phyloP scores from a whole-genome alignment of 2,329 filamentous ascomycete genomes.

The Colletotrichum trifolii region DNA sequence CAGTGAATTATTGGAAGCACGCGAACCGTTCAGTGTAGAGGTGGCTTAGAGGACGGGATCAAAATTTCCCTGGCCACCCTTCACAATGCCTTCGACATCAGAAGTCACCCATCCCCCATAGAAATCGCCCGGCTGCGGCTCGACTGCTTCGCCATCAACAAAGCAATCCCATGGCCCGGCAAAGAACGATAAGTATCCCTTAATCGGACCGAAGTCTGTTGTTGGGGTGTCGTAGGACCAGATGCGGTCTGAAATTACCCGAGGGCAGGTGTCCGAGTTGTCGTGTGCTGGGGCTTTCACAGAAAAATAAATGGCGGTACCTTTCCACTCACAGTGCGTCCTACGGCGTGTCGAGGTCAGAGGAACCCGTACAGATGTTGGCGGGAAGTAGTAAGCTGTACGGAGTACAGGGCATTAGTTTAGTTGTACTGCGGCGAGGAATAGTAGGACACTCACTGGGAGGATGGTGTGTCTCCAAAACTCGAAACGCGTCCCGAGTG shows the following conservation, averaged over 20 bases:
- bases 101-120: slow-evolving; percentile 74
- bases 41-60: slow-evolving; percentile 47
- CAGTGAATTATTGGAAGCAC: too few relatives aligned
- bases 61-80: slow-evolving; percentile 53
- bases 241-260: slow-evolving; percentile 59
- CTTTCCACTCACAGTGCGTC: slow-evolving; percentile 71
- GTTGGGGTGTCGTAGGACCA: slow-evolving; percentile 70
- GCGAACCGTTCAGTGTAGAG: too few relatives aligned
- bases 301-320: slow-evolving; percentile 67
- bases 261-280: slow-evolving; percentile 43
- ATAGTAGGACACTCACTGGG: slow-evolving; percentile 58
- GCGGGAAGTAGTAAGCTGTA: slow-evolving; percentile 70
- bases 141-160: slow-evolving; percentile 69
- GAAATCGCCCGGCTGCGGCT: slow-evolving; percentile 70
- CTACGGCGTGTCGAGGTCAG: slow-evolving; percentile 56
- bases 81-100: slow-evolving; percentile 65
- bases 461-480: slow-evolving; percentile 71
- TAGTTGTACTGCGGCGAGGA: too few relatives aligned
- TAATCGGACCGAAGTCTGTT: slow-evolving; percentile 61
- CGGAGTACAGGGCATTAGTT: neutral
- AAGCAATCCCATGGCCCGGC: slow-evolving; percentile 71
- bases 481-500: slow-evolving; percentile 69
- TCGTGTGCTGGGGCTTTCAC: slow-evolving; percentile 51
- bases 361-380: slow-evolving; percentile 57
- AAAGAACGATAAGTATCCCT: slow-evolving; percentile 69